Conservation (phyloP, 2,329 filamentous ascomycete genomes). For the Grosmannia penicillata region DNA sequence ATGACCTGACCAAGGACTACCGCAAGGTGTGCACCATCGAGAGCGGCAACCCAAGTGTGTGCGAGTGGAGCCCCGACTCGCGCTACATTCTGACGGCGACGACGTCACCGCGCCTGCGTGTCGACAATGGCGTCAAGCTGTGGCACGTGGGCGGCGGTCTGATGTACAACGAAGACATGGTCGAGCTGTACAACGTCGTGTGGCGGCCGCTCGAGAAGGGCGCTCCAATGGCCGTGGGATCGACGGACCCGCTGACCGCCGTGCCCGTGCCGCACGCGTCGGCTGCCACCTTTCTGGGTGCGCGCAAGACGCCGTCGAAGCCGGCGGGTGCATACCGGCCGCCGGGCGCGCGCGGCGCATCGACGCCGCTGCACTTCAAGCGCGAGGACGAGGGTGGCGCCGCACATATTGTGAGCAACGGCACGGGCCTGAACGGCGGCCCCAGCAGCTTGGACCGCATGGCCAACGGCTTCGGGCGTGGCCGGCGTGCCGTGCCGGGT, state of each 20-base stretch:
- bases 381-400: slow-evolving; percentile 90
- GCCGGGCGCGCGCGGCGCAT: slow-evolving; percentile 76
- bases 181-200: slow-evolving; percentile 77
- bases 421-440: slow-evolving; percentile 38
- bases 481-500: slow-evolving; percentile 70
- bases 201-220: slow-evolving; percentile 58
- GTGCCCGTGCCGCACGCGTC: slow-evolving; percentile 71
- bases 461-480: slow-evolving; percentile 69
- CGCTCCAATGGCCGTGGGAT: slow-evolving; percentile 27
- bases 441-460: slow-evolving; percentile 33
- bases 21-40: slow-evolving; percentile 87
- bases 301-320: slow-evolving; percentile 88
- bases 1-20: slow-evolving; percentile 90
- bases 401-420: slow-evolving; percentile 69
- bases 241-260: slow-evolving; percentile 55
- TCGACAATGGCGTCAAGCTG: slow-evolving; percentile 91
- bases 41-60: slow-evolving; percentile 88
- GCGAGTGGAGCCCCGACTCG: slow-evolving; percentile 94
- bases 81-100: slow-evolving; percentile 95
- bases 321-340: slow-evolving; percentile 94
- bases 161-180: slow-evolving; percentile 93
- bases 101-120: slow-evolving; percentile 82
- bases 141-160: slow-evolving; percentile 82
- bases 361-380: slow-evolving; percentile 88
- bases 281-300: slow-evolving; percentile 66